A percentile compares a stretch with the other conserved stretches of the same genome.
These are phyloP conservation scores for Tolypocladium endophyticum DNA, from an alignment of 2,329 filamentous ascomycete genomes.

Conservation along the genomic window DNA sequence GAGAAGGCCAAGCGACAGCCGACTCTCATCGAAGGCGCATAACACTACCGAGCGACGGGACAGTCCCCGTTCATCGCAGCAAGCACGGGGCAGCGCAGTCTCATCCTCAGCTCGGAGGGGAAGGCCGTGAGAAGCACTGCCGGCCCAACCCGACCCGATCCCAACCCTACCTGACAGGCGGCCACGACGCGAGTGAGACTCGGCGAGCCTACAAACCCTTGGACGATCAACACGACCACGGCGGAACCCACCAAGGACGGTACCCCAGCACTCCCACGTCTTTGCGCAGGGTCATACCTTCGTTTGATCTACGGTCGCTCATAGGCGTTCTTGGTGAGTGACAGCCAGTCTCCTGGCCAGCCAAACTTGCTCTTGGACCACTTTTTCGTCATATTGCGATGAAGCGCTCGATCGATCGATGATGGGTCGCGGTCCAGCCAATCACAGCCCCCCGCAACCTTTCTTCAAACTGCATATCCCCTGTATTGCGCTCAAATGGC, in stretches of 20 bases:
- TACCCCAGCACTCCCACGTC: not conserved
- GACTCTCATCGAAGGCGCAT: not conserved
- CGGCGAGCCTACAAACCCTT: not conserved
- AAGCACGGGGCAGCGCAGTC: not conserved
- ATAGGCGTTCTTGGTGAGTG: not conserved
- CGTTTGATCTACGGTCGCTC: not conserved
- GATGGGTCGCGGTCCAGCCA: not conserved
- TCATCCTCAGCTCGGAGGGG: not conserved
- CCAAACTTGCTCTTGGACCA: not conserved
- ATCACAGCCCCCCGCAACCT: not conserved
- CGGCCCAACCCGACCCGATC: not conserved
- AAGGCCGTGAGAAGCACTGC: not conserved
- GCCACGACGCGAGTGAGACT: not conserved
- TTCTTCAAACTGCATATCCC: not conserved
- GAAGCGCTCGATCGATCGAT: not conserved
- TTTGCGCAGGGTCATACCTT: not conserved
- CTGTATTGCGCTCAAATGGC: not conserved
- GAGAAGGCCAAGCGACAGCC: not conserved
- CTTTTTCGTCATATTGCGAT: not conserved
- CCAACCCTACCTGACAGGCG: not conserved
- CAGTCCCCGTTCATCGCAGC: not conserved
- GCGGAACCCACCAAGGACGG: not conserved
- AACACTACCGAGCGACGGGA: not conserved
- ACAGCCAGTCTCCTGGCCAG: not conserved
- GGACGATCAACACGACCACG: not conserved